Conservation (phyloP, 257 asterid genomes). For the Ligustrum vulgare region DNA sequence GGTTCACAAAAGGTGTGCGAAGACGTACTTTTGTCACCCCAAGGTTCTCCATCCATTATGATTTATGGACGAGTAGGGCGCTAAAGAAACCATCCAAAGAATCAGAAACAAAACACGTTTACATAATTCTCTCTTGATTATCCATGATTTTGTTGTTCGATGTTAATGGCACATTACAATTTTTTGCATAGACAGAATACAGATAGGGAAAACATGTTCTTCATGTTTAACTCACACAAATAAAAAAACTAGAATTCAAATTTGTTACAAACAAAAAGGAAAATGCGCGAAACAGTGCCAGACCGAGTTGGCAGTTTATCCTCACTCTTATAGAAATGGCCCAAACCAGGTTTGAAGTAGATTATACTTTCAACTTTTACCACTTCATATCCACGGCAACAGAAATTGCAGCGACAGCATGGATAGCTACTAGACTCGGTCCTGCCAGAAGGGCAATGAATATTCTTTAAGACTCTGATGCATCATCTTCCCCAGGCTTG, state of each 20-base stretch:
- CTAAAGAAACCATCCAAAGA: neutral
- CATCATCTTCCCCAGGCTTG: conserved; percentile 52
- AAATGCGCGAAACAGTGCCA: neutral
- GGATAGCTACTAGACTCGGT: neutral
- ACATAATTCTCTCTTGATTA: neutral
- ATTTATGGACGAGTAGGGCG: neutral
- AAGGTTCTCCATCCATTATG: neutral
- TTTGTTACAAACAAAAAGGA: neutral
- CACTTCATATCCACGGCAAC: neutral
- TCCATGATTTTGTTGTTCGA: neutral
- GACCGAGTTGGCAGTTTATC: neutral
- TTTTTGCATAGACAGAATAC: neutral
- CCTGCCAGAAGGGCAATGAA: neutral
- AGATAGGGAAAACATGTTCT: neutral
- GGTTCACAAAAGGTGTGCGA: no score
- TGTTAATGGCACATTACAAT: neutral
- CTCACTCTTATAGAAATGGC: neutral
- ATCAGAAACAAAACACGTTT: no score
- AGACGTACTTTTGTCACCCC: no score
- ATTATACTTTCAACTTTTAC: neutral
- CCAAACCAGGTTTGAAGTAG: neutral
- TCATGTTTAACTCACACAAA: neutral
- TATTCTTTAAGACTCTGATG: conserved; percentile 48
- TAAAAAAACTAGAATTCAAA: neutral
- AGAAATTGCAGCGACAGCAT: neutral